Percentiles rank a stretch among this genome's conserved stretches.
phyloP scores from a whole-genome alignment of 2,329 filamentous ascomycete genomes.

The Blumeria graminis region DNA sequence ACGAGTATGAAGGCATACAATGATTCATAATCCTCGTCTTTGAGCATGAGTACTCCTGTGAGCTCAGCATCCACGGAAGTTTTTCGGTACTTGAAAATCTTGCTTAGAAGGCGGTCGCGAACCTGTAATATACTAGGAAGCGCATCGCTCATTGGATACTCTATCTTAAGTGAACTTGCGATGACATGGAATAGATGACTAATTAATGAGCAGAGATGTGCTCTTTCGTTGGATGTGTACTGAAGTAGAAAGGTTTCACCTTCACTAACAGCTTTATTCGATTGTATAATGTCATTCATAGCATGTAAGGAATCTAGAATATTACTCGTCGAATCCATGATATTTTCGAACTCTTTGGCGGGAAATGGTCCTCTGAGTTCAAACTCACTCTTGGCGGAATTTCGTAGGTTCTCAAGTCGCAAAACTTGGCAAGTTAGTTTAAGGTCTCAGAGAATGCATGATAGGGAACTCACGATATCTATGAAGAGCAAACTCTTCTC shows the following conservation, averaged over 20 bases:
- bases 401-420: constrained; percentile 49
- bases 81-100: constrained; percentile 68
- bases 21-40: constrained; percentile 68
- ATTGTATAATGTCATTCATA: constrained; percentile 79
- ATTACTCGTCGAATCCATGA: constrained; percentile 57
- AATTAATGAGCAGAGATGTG: constrained; percentile 63
- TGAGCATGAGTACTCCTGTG: constrained; percentile 17
- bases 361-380: constrained; percentile 76
- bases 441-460: background rate
- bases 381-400: constrained; percentile 60
- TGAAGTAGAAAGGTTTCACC: constrained; percentile 62
- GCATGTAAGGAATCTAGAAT: constrained; percentile 88
- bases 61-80: constrained; percentile 17
- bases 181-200: constrained; percentile 73
- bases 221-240: constrained; percentile 58
- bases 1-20: constrained; percentile 72
- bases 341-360: constrained; percentile 41
- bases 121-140: constrained; percentile 62
- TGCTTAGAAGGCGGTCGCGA: constrained; percentile 62
- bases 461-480: constrained; percentile 33
- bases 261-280: constrained; percentile 47
- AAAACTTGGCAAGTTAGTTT: constrained; percentile 16
- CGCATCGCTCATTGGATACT: constrained; percentile 78
- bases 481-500: constrained; percentile 70
- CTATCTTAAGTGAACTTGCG: constrained; percentile 78